Evolutionary conservation across 2,329 filamentous ascomycete genomes (phyloP), one percentile per base, ranked within the genome.

Genomic region (Akanthomyces dipterigenus): DNA sequence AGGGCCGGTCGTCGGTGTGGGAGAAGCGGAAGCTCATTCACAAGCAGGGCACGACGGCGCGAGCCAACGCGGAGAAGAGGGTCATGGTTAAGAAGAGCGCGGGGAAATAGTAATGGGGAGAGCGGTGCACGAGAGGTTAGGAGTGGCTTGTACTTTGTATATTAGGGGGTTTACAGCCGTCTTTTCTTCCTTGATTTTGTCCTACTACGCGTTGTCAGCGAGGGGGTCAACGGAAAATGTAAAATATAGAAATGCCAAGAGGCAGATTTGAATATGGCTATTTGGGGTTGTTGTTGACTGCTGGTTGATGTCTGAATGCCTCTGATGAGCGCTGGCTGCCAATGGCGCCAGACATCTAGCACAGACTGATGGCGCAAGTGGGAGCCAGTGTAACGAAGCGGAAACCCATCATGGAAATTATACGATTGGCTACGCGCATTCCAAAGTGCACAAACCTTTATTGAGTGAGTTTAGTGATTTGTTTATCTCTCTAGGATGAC

Each of bases 1-100:
- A 98, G 80, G 95, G 95, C 36, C 84, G 84, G 69, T 96, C 91
- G 66, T 72, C 76, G 26, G 88, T 91, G 51, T 99, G 95, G 95
- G 91, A 96, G 46, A 88, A 85, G 80, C 83, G 95, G 67, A 81
- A 83, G 66, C 76, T 80, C 65, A 77, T 96, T 61, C 95, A 99
- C 77, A 96, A 92, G 83, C 76, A 88, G 67, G 92, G 85, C 64
- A 91, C 93, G 40, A 82, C 85, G 31, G 84, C 89, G 28, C 84
- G 95, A 76, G 88, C 89, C 38, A 98, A 97, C 70, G 67, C 87
- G 68, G 75, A 67, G n/a, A 70, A 68, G 66, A 73, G 78, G 65
- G 69, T 72, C 11, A 72, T 67, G 53, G 63, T 67, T 38, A 75
- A 71, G 69, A 75, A 71, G 70, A 76, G 69, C 67, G 42, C 20